Base-by-base conservation (phyloP, 2,329 filamentous ascomycete genomes). In the Penicillium sp. region DNA sequence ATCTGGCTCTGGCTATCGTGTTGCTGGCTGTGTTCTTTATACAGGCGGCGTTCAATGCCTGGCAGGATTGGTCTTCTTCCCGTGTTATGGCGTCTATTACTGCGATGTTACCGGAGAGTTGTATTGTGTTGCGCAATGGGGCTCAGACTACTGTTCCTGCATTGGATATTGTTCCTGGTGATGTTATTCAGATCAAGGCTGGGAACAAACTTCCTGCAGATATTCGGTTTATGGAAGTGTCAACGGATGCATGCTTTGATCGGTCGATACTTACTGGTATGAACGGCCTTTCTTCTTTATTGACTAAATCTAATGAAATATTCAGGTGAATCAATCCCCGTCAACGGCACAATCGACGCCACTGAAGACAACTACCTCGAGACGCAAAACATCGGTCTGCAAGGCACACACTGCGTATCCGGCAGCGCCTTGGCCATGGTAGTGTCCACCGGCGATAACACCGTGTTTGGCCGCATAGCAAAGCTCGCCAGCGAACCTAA, bases 81-180 rank as follows among this genome's bases (percentile, higher is more conserved):
- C 78, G 85, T 5, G 88, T 91, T 55, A 92, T 92, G 89, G 83
- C 84, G 18, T 90, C 87, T 0, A 92, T 92, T 67, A 89, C 86
- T 48, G 86, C 82, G 18, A 89, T 92, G 88, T 78, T 92, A n/a
- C 89, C 89, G 0, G 88, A 90, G 63, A 79, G 84, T 58, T 90
- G 86, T 63, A 75, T 85, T 24, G 79, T 88, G 7, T 72, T 88
- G 6, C 82, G 88, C 20, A 82, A 89, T 1, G 45, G 45, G 0
- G 65, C 68, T 3, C 75, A 81, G 60, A 65, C 74, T 1, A 77
- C 75, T 16, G 72, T 83, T 3, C 71, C 76, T 2, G 84, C 83
- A 0, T 68, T 75, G 0, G 82, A 89, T 9, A 77, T 92, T 24
- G 87, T 91, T 0, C 88, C 87, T 0, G 88, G 88, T 20, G 88